These are phyloP conservation scores for Dactylis glomerata DNA, from an alignment of 176 grass and related monocot genomes.

Conservation along the genomic window DNA sequence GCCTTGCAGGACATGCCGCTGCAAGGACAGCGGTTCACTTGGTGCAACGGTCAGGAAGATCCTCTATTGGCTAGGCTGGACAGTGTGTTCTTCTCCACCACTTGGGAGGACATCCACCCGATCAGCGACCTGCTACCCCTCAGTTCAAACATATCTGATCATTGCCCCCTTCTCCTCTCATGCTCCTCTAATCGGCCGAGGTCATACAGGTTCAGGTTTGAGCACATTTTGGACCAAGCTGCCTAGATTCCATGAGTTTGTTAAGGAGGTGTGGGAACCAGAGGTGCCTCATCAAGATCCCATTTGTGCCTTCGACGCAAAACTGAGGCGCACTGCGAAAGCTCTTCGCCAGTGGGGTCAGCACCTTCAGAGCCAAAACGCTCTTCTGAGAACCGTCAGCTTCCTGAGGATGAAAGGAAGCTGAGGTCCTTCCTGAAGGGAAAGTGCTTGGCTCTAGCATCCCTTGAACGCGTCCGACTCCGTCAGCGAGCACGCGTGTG, in stretches of 20 bases:
- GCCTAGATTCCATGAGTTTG: background rate
- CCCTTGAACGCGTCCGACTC: background rate
- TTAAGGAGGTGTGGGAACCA: background rate
- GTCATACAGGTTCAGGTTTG: background rate
- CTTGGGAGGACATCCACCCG: background rate
- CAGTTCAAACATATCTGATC: background rate
- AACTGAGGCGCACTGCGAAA: background rate
- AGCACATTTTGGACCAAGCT: background rate
- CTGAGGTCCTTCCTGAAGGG: background rate
- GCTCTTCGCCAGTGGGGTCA: background rate
- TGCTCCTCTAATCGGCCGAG: background rate
- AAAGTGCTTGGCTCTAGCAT: background rate
- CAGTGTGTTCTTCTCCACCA: background rate
- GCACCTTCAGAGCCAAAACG: background rate
- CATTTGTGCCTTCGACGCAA: background rate
- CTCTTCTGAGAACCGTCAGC: background rate
- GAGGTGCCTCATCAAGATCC: background rate
- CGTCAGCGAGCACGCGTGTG: background rate
- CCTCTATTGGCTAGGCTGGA: background rate
- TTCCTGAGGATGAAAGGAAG: background rate
- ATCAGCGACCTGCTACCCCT: background rate
- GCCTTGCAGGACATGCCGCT: background rate
- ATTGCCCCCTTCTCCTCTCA: background rate
- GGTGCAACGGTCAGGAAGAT: background rate
- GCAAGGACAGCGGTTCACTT: background rate